A percentile compares a stretch with the other conserved stretches of the same genome.
These are phyloP conservation scores for Phytopythium chamaehyphon DNA, from an alignment of 352 stramenopile genomes.

Conservation along the genomic window DNA sequence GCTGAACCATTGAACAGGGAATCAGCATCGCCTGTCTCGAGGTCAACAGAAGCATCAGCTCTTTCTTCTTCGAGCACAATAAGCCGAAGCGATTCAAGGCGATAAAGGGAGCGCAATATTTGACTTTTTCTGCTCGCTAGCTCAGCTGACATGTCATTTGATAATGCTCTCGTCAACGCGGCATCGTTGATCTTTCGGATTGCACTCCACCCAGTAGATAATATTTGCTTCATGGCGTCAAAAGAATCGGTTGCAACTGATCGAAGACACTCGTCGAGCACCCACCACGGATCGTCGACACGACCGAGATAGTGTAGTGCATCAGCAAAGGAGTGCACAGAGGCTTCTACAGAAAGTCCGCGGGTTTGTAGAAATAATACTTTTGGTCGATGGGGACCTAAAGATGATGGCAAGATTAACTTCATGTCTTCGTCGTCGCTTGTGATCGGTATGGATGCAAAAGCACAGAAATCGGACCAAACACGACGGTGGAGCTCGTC, in stretches of 20 bases:
- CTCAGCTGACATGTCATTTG: slow-evolving; percentile 7
- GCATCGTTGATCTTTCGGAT: slow-evolving; percentile 5
- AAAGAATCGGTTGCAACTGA: slow-evolving; percentile 35
- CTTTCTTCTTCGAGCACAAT: slow-evolving; percentile 29
- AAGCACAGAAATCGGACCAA: slow-evolving; percentile 36
- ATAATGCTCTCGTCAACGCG: slow-evolving; percentile 1
- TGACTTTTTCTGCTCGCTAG: slow-evolving; percentile 14
- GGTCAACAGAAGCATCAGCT: not conserved
- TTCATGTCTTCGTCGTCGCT: not conserved
- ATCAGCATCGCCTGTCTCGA: slow-evolving; percentile 16
- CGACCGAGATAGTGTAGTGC: slow-evolving; percentile 41
- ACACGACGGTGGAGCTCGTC: slow-evolving; percentile 48
- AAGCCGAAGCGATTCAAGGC: slow-evolving; percentile 40
- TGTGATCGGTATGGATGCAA: not conserved
- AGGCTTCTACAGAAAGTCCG: not conserved
- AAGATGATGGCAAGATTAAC: not conserved
- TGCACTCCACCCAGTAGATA: slow-evolving; percentile 37
- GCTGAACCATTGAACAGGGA: slow-evolving; percentile 12
- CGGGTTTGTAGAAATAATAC: not conserved
- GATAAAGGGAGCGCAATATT: slow-evolving; percentile 35
- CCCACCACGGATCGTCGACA: slow-evolving; percentile 43
- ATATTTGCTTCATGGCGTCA: slow-evolving; percentile 52
- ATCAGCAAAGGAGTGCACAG: slow-evolving; percentile 1
- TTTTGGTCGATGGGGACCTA: not conserved
- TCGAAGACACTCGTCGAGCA: slow-evolving; percentile 37